These are phyloP conservation scores for Fusarium fracticaudum DNA, from an alignment of 2,329 filamentous ascomycete genomes.

Conservation along the genomic window DNA sequence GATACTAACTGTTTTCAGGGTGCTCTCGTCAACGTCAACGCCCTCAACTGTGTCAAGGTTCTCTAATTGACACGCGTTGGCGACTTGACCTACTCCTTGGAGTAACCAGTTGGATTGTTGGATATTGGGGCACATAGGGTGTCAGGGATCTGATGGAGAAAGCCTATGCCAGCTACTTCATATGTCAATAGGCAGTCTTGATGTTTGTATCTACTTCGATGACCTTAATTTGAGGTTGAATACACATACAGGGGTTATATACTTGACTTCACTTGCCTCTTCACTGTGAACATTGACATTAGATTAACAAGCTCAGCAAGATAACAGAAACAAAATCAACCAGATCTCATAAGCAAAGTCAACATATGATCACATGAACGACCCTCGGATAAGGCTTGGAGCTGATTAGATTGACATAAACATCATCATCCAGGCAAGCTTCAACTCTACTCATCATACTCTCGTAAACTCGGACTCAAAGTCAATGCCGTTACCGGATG, in stretches of 20 bases:
- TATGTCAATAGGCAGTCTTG: not conserved
- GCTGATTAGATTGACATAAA: not conserved
- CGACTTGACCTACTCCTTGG: not conserved
- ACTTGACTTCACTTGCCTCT: not conserved
- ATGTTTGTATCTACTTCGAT: slow-evolving; percentile 1
- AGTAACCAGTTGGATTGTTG: not conserved
- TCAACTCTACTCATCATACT: not conserved
- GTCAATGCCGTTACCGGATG: not conserved
- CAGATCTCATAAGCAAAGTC: not conserved
- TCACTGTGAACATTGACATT: not conserved
- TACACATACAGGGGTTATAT: not conserved
- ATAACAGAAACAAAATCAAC: not conserved
- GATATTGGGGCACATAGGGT: not conserved
- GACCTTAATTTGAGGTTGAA: not conserved
- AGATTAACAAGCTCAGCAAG: too few species aligned
- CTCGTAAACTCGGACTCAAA: not conserved
- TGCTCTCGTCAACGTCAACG: not conserved
- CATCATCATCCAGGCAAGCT: not conserved
- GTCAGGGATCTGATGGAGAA: not conserved
- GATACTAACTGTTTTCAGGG: not conserved
- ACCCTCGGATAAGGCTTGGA: not conserved
- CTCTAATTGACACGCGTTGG: not conserved
- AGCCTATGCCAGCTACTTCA: slow-evolving; percentile 1
- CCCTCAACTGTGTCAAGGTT: slow-evolving; percentile 8
- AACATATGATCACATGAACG: not conserved